phyloP scores from a whole-genome alignment of 352 stramenopile species.

The Phytophthora uliginosa region DNA sequence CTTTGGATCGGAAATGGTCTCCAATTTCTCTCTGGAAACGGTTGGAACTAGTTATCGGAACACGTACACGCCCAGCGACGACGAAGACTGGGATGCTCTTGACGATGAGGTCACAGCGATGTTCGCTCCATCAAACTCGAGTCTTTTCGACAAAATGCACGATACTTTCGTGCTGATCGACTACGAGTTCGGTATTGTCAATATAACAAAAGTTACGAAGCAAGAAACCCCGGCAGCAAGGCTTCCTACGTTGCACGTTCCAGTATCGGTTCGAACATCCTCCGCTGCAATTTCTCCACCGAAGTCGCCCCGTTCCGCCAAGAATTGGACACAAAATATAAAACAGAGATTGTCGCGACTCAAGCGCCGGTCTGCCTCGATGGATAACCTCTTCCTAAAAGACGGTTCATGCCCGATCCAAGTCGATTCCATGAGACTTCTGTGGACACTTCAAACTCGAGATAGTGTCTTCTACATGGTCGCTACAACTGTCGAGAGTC shows the following conservation, averaged over 20 bases:
- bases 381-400: conserved; percentile 79
- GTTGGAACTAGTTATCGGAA: conserved; percentile 71
- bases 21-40: conserved; percentile 73
- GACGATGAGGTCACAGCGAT: conserved; percentile 39
- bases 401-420: conserved; percentile 83
- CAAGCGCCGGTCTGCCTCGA: conserved; percentile 72
- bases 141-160: conserved; percentile 55
- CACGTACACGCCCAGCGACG: conserved; percentile 25
- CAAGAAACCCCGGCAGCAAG: conserved; percentile 11
- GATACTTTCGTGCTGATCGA: conserved; percentile 59
- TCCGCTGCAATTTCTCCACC: conserved; percentile 15
- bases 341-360: conserved; percentile 60
- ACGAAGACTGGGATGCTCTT: conserved; percentile 25
- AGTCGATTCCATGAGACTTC: conserved; percentile 83
- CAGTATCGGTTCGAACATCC: conserved; percentile 18
- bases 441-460: conserved; percentile 84
- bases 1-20: conserved; percentile 42
- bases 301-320: conserved; percentile 45
- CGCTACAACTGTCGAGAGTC: conserved; percentile 57
- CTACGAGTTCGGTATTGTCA: conserved; percentile 50
- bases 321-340: conserved; percentile 66
- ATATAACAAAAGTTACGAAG: conserved; percentile 29
- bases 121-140: conserved; percentile 39
- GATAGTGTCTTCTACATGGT: conserved; percentile 83
- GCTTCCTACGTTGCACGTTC: conserved; percentile 28